A percentile compares a stretch with the other conserved stretches of the same genome.
These are phyloP conservation scores for Aleurites moluccanus DNA, from an alignment of 441 rosid species.

Conservation along the genomic window DNA sequence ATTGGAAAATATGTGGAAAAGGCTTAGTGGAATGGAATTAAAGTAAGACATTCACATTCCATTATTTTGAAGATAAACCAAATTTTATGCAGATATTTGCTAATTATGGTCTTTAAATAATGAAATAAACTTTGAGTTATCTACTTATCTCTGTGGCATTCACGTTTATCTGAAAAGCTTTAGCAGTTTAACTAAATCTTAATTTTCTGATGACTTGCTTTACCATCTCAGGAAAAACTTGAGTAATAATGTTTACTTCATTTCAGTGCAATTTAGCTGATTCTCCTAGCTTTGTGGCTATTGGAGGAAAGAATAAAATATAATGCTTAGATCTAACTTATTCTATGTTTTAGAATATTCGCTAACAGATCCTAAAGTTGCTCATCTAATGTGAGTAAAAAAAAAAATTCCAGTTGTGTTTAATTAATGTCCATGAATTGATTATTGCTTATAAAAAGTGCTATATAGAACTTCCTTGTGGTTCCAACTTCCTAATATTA, in stretches of 20 bases:
- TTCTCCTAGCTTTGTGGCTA: neutral
- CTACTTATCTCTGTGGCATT: neutral
- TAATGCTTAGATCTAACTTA: neutral
- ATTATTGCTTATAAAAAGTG: neutral
- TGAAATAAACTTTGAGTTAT: neutral
- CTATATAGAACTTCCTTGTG: neutral
- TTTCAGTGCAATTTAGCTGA: neutral
- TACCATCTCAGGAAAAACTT: neutral
- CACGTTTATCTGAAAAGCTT: neutral
- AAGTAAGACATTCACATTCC: neutral
- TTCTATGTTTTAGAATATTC: neutral
- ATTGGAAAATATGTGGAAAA: neutral
- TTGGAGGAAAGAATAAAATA: constrained; percentile 2
- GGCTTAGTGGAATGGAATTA: neutral
- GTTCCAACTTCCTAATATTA: neutral
- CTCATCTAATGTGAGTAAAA: neutral
- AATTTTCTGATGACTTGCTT: neutral
- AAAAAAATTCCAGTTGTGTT: neutral
- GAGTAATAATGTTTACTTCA: neutral
- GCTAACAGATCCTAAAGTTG: neutral
- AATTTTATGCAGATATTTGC: neutral
- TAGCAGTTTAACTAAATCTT: neutral
- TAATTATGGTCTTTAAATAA: neutral
- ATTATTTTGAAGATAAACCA: neutral
- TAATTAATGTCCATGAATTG: neutral